Evolutionary conservation across 768 basidiomycete genomes (phyloP), one percentile per base, ranked within the genome.

Genomic region (Termitomyces sp.): DNA sequence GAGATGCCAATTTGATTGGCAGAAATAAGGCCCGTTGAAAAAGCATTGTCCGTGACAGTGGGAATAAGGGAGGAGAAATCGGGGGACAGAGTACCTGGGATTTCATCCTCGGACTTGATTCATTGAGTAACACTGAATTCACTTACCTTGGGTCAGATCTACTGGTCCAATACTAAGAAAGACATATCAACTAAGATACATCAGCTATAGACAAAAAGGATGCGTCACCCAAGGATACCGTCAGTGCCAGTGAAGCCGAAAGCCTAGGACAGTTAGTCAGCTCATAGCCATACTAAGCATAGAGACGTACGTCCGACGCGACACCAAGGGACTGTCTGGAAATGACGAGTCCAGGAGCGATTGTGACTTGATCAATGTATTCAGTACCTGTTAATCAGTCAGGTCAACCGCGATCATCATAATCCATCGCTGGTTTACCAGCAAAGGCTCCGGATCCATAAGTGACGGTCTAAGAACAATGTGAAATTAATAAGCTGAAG

Each of bases 301-400:
- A 20, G 37, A 34, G 1, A 36, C 62, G 36, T 34, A 72, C 74
- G 0, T 16, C 64, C 3, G 73, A 68, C 12, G 87, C 85, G 53
- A 83, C 85, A 65, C 87, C 87, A 52, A 89, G 86, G n/a, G 84
- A 86, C 65, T 89, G 88, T 5, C 67, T 55, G 12, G 72, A 57
- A 54, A 89, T 80, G 50, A 75, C 74, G 20, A 87, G 76, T 22
- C 77, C 78, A 24, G 68, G 52, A 16, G 77, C 76, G 54, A 89
- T 70, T 1, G 79, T 76, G 47, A 89, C 83, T 4, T 72, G 73
- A 67, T 89, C 88, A 18, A 66, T 75, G 66, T 70, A 81, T 65
- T 79, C 78, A 54, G 68, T 76, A 31, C 79, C 78, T 78, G 20
- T 16, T 15, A 46, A 1, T 41, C 12, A 27, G 16, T 15, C 15